A percentile compares a stretch with the other conserved stretches of the same genome.
phyloP scores from a whole-genome alignment of 768 basidiomycete species.

The Tephrocybe sp. region DNA sequence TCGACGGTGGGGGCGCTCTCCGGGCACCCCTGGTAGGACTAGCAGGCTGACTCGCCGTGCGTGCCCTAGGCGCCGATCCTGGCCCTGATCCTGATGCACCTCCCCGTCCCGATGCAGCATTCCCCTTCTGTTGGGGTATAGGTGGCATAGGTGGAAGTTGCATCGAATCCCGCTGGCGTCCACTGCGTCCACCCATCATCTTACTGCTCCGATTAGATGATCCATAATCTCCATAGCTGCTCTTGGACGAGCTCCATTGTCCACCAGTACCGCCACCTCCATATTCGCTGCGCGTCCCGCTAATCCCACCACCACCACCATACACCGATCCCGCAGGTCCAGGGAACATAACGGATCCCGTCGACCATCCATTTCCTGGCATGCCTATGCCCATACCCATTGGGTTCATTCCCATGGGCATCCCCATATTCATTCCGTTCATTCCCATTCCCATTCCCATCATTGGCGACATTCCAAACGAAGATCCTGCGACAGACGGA shows the following conservation, averaged over 20 bases:
- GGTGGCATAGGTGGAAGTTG: slow-evolving; percentile 41
- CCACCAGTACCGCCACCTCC: slow-evolving; percentile 46
- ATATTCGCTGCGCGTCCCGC: slow-evolving; percentile 60
- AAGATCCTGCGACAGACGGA: slow-evolving; percentile 28
- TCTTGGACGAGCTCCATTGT: slow-evolving; percentile 51
- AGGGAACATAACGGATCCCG: slow-evolving; percentile 51
- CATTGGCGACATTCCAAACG: slow-evolving; percentile 32
- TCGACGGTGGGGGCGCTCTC: slow-evolving; percentile 55
- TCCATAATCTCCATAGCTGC: slow-evolving; percentile 71
- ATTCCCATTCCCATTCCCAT: slow-evolving; percentile 26
- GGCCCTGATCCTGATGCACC: slow-evolving; percentile 5
- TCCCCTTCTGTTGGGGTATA: slow-evolving; percentile 25
- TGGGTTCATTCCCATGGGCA: slow-evolving; percentile 31
- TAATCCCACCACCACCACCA: slow-evolving; percentile 32
- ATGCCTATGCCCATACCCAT: slow-evolving; percentile 31
- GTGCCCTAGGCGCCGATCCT: slow-evolving; percentile 23
- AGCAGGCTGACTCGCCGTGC: slow-evolving; percentile 47
- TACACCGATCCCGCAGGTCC: slow-evolving; percentile 53
- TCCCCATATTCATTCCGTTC: slow-evolving; percentile 34
- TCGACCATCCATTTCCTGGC: slow-evolving; percentile 42
- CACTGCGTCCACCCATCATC: slow-evolving; percentile 13
- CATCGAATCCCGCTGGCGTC: slow-evolving; percentile 33
- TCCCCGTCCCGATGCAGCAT: slow-evolving; percentile 13
- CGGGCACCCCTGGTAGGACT: slow-evolving; percentile 25
- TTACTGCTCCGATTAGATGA: slow-evolving; percentile 27